These are phyloP conservation scores for Leishmania gerbilli DNA, from an alignment of 208 protist species.

Conservation along the genomic window DNA sequence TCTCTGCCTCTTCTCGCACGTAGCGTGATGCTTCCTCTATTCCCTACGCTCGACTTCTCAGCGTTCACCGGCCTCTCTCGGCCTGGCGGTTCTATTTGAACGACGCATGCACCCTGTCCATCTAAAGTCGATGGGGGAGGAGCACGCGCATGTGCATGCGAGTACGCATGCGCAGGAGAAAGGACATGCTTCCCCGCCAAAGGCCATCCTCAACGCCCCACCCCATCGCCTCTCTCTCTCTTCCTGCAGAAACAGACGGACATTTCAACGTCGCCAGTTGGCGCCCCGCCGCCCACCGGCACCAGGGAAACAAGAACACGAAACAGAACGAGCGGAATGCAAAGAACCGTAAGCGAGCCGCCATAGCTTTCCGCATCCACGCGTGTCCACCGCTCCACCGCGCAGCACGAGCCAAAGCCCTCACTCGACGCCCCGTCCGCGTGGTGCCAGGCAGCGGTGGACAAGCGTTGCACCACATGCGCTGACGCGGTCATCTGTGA, in stretches of 20 bases:
- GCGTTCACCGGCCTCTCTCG: not conserved
- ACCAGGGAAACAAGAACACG: not conserved
- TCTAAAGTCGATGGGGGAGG: not conserved
- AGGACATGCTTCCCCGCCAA: no score
- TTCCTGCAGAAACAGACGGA: not conserved
- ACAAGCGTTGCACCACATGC: not conserved
- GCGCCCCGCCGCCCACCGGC: no score
- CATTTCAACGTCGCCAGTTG: not conserved
- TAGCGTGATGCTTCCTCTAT: not conserved
- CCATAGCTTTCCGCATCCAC: not conserved
- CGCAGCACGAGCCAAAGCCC: no score
- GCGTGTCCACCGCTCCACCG: no score
- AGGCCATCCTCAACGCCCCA: not conserved
- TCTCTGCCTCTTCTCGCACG: not conserved
- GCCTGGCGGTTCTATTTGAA: not conserved
- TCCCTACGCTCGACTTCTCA: not conserved
- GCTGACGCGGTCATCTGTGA: not conserved
- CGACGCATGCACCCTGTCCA: not conserved
- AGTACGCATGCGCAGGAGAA: not conserved
- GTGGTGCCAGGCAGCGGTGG: not conserved
- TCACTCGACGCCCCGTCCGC: not conserved
- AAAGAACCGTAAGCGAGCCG: not conserved
- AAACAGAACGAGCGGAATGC: not conserved
- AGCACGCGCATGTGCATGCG: no score
- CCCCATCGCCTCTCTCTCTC: no score